phyloP scores from a whole-genome alignment of 2,329 filamentous ascomycete genomes.

The Huntiella abstrusa region DNA sequence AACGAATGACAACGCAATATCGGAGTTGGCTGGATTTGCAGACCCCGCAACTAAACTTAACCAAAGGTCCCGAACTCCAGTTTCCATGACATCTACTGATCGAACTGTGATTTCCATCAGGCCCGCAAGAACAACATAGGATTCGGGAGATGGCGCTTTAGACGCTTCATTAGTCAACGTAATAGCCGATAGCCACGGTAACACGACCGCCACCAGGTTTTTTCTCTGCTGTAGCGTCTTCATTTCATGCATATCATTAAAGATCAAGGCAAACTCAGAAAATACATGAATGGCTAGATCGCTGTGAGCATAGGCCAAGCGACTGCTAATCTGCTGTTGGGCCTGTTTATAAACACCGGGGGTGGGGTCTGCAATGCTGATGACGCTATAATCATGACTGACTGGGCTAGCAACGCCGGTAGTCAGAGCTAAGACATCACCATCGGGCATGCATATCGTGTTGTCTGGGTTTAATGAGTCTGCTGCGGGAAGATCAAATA shows the following conservation, averaged over 20 bases:
- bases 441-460: neutral
- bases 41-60: conserved; percentile 87
- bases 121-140: conserved; percentile 88
- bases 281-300: conserved; percentile 87
- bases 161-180: conserved; percentile 84
- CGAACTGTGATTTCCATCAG: conserved; percentile 92
- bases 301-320: conserved; percentile 71
- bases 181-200: conserved; percentile 92
- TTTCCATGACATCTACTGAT: conserved; percentile 46
- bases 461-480: conserved; percentile 26
- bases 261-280: conserved; percentile 85
- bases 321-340: conserved; percentile 88
- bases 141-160: conserved; percentile 73
- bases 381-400: conserved; percentile 20
- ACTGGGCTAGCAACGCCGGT: neutral
- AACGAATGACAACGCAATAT: conserved; percentile 87
- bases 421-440: neutral
- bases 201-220: conserved; percentile 81
- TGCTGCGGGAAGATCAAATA: conserved; percentile 52
- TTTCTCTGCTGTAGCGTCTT: conserved; percentile 58
- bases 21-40: conserved; percentile 70
- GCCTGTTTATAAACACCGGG: conserved; percentile 95
- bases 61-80: conserved; percentile 95
- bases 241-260: conserved; percentile 75
- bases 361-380: conserved; percentile 95